These are phyloP conservation scores for Leptographium galeiforme DNA, from an alignment of 2,329 filamentous ascomycete genomes.

Conservation along the genomic window DNA sequence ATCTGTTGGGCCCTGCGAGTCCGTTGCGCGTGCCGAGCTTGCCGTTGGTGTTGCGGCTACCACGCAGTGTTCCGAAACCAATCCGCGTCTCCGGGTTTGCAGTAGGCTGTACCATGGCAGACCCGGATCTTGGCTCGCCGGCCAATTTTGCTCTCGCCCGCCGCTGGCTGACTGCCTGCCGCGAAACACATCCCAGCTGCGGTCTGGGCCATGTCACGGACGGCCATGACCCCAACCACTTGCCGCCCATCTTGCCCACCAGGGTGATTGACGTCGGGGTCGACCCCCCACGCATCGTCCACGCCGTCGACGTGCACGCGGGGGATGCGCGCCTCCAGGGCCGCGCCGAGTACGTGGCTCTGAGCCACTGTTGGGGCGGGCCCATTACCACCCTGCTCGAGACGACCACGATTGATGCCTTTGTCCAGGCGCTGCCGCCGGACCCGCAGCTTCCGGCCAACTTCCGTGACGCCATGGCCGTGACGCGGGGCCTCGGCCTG, in stretches of 20 bases:
- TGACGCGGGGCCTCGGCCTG: constrained; percentile 2
- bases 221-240: background rate
- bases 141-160: background rate
- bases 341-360: constrained; percentile 1
- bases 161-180: constrained; percentile 3
- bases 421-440: background rate
- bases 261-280: constrained; percentile 1
- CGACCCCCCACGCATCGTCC: background rate
- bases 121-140: background rate
- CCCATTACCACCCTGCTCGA: background rate
- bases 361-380: constrained; percentile 7
- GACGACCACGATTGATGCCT: background rate
- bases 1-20: background rate
- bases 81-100: background rate
- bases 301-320: background rate
- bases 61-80: too few species aligned
- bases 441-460: background rate
- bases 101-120: background rate
- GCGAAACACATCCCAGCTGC: too few species aligned
- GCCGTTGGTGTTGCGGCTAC: too few species aligned
- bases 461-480: constrained; percentile 5
- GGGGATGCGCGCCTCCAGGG: background rate
- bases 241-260: background rate
- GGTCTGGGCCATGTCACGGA: too few species aligned
- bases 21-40: too few species aligned